phyloP scores from a whole-genome alignment of 176 grass and related monocot genomes.

The Olyra latifolia region DNA sequence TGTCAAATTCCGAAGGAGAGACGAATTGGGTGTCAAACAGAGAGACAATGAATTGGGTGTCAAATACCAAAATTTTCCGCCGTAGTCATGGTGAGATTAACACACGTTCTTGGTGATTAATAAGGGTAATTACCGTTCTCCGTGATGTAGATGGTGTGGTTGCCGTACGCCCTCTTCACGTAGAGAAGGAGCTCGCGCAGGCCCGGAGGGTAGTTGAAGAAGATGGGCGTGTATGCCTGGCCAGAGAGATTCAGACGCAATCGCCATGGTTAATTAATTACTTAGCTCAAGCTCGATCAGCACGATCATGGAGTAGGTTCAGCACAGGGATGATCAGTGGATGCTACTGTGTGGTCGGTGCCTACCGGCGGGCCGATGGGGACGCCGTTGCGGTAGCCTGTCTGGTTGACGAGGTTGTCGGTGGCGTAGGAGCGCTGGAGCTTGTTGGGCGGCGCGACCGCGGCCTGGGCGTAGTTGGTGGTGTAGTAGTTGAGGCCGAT shows the following conservation, averaged over 20 bases:
- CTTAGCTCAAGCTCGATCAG: too few relatives aligned
- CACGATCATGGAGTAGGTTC: too few relatives aligned
- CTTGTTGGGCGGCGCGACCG: neutral
- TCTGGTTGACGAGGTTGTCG: constrained; percentile 24
- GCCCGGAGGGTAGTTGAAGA: constrained; percentile 48
- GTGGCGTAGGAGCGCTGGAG: neutral
- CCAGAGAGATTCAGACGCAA: neutral
- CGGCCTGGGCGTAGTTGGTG: constrained; percentile 23
- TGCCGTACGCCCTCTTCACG: constrained; percentile 30
- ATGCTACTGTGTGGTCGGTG: too few relatives aligned
- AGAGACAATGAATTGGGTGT: too few relatives aligned
- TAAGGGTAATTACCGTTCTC: constrained; percentile 40
- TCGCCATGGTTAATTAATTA: too few relatives aligned
- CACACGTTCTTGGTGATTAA: too few relatives aligned
- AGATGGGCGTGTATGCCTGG: neutral
- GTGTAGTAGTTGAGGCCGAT: constrained; percentile 52
- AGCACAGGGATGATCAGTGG: too few relatives aligned
- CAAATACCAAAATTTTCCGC: too few relatives aligned
- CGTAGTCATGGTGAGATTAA: too few relatives aligned
- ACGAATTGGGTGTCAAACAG: too few relatives aligned
- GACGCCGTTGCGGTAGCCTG: constrained; percentile 24
- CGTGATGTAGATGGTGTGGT: constrained; percentile 47
- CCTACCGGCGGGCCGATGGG: constrained; percentile 33
- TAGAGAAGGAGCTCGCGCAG: constrained; percentile 39
- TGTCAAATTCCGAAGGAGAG: too few relatives aligned